These are phyloP conservation scores for Mycena leptocephala DNA, from an alignment of 768 basidiomycete species.

Conservation along the genomic window DNA sequence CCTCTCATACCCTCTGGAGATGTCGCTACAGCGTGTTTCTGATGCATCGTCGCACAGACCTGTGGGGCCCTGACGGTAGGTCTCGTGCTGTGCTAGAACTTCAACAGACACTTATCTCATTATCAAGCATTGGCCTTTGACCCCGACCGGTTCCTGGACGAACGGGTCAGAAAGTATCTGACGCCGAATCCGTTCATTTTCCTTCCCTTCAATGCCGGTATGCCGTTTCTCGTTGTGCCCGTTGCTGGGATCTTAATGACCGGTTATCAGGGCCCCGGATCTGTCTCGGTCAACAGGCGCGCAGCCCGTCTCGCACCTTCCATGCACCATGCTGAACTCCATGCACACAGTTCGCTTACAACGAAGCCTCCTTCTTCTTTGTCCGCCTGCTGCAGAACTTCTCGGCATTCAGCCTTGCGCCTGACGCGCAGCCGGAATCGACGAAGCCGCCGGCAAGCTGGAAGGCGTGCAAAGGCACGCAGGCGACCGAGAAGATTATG, in stretches of 20 bases:
- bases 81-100: neutral
- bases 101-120: neutral
- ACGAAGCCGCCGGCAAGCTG: constrained; percentile 48
- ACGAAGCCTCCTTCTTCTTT: constrained; percentile 27
- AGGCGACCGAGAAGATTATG: constrained; percentile 47
- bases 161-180: constrained; percentile 56
- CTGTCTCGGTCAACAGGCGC: constrained; percentile 40
- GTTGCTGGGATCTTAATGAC: too few species aligned
- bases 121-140: constrained; percentile 57
- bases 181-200: constrained; percentile 64
- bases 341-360: constrained; percentile 17
- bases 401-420: neutral
- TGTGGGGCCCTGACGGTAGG: constrained; percentile 64
- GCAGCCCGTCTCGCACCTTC: neutral
- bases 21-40: constrained; percentile 51
- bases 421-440: constrained; percentile 50
- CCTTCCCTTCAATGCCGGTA: constrained; percentile 60
- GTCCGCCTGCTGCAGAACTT: constrained; percentile 21
- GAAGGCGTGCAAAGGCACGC: constrained; percentile 24
- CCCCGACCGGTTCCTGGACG: constrained; percentile 63
- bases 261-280: constrained; percentile 25
- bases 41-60: constrained; percentile 59
- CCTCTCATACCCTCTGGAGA: constrained; percentile 1
- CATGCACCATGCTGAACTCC: neutral
- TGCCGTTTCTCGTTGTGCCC: constrained; percentile 6